These are phyloP conservation scores for Paramecium biaurelia DNA, from an alignment of 73 alveolate genomes.

Conservation along the genomic window DNA sequence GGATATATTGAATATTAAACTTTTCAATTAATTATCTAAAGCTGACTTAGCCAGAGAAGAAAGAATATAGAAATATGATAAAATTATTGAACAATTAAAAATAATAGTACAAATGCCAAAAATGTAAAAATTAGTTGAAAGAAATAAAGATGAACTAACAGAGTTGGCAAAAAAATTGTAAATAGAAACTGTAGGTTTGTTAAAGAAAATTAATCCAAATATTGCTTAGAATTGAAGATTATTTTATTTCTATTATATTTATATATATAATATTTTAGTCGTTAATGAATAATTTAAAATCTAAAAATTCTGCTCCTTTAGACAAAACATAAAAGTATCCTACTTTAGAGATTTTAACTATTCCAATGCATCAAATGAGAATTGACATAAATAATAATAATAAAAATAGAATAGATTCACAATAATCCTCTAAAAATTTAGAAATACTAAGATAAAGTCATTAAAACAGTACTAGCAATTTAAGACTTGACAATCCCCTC, in stretches of 20 bases:
- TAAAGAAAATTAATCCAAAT: not conserved
- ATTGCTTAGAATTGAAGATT: not conserved
- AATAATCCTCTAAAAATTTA: not conserved
- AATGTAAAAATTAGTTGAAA: constrained; percentile 24
- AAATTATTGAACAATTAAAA: constrained; percentile 41
- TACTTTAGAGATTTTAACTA: not conserved
- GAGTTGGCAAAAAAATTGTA: constrained; percentile 26
- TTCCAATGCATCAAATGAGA: not conserved
- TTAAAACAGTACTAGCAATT: not conserved
- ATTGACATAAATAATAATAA: not conserved
- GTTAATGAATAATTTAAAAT: constrained; percentile 17
- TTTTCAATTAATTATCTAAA: constrained; percentile 27
- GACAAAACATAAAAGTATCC: not conserved
- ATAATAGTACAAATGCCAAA: constrained; percentile 29
- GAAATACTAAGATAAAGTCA: not conserved
- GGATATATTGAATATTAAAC: constrained; percentile 50
- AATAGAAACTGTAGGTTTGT: not conserved
- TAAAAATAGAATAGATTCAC: not conserved
- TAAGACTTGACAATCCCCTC: not conserved
- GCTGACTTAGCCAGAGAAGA: constrained; percentile 64
- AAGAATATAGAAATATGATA: constrained; percentile 47
- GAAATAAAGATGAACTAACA: constrained; percentile 52
- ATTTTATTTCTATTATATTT: not conserved
- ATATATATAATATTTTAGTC: not conserved
- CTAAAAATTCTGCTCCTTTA: constrained; percentile 2